A percentile compares a stretch with the other conserved stretches of the same genome.
Evolutionary conservation across 805 yeast genomes (phyloP).

Genomic region (Wickerhamomyces rabaulensis): DNA sequence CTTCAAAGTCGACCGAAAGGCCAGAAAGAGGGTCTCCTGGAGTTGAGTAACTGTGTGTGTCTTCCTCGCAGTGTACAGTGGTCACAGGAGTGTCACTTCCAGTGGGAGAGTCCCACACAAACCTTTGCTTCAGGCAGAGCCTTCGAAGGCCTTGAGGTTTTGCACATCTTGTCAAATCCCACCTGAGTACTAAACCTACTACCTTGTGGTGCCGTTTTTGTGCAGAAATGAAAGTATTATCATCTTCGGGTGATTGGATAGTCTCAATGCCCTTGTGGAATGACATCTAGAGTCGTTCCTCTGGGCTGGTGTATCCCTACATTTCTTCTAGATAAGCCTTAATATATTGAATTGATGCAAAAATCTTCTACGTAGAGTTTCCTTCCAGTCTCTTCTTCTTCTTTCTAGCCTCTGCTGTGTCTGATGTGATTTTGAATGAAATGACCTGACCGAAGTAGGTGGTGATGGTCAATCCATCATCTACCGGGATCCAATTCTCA

Average conservation of each 20-base stretch:
- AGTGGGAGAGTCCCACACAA: neutral
- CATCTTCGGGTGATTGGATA: slow-evolving; percentile 14
- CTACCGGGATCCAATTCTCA: slow-evolving; percentile 14
- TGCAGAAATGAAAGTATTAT: slow-evolving; percentile 30
- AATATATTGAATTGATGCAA: neutral
- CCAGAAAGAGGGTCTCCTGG: neutral
- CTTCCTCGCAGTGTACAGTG: neutral
- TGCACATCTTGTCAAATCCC: slow-evolving; percentile 44
- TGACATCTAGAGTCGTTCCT: neutral
- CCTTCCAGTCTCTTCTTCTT: neutral
- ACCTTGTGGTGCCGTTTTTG: slow-evolving; percentile 40
- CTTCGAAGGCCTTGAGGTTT: neutral
- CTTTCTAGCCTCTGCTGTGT: slow-evolving; percentile 2
- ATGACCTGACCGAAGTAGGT: slow-evolving; percentile 12
- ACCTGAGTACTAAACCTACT: slow-evolving; percentile 26
- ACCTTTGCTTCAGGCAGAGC: neutral
- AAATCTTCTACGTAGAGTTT: neutral
- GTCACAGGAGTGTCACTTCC: neutral
- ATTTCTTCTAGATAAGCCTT: neutral
- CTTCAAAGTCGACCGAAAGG: no score
- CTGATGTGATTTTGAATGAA: slow-evolving; percentile 6
- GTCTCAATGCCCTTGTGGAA: slow-evolving; percentile 25
- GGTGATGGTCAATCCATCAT: slow-evolving; percentile 7
- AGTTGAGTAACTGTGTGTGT: neutral
- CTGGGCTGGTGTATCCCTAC: slow-evolving; percentile 26